Evolutionary conservation across 345 rosid genomes (phyloP).

Genomic region (Populus tremula): DNA sequence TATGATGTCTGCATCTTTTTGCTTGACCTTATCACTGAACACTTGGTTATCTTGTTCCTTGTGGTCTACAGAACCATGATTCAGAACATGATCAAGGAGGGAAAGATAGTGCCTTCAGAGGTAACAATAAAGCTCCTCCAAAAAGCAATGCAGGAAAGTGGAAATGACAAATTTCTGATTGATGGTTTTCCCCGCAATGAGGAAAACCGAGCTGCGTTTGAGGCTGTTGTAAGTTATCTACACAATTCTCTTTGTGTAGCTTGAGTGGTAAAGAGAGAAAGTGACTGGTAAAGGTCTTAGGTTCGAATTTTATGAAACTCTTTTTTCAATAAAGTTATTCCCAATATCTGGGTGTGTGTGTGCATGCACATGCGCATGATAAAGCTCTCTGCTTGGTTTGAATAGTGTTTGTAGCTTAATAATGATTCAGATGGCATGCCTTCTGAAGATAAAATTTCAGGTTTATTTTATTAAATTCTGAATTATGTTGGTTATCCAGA

Average conservation of each 20-base stretch:
- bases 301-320: background rate
- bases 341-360: background rate
- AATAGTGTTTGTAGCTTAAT: background rate
- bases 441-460: background rate
- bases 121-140: conserved; percentile 34
- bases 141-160: conserved; percentile 27
- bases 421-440: background rate
- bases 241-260: background rate
- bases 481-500: conserved; percentile 26
- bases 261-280: background rate
- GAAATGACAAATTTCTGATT: conserved; percentile 28
- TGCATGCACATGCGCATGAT: too few relatives aligned
- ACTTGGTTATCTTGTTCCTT: background rate
- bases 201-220: conserved; percentile 33
- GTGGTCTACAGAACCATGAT: conserved; percentile 46
- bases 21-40: background rate
- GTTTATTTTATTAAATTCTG: background rate
- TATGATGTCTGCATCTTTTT: background rate
- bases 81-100: conserved; percentile 57
- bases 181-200: conserved; percentile 36
- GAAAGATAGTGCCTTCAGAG: conserved; percentile 50
- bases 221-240: conserved; percentile 26
- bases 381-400: background rate
- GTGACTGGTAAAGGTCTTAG: background rate
- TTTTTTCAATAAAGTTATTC: background rate